Evolutionary conservation across 2,329 filamentous ascomycete species (phyloP).

Genomic region (Aspergillus tanneri): DNA sequence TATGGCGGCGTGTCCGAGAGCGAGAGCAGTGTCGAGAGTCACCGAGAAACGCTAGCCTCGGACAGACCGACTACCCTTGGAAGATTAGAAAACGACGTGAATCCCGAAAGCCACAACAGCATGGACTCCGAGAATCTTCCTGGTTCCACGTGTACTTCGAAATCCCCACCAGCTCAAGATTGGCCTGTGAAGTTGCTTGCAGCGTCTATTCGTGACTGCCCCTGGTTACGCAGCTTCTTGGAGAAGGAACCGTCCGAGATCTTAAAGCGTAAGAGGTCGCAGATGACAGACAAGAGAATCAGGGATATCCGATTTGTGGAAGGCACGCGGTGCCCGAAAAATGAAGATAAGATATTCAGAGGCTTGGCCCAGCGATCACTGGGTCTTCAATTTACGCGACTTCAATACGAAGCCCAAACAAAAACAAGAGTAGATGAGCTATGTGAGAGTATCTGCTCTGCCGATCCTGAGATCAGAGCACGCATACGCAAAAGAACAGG

Average conservation of each 20-base stretch:
- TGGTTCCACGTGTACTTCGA: neutral
- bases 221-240: neutral
- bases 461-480: neutral
- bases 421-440: neutral
- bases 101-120: neutral
- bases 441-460: neutral
- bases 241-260: neutral
- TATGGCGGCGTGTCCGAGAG: neutral
- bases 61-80: neutral
- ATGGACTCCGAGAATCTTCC: neutral
- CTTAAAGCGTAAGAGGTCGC: neutral
- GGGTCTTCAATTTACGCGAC: neutral
- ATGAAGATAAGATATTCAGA: neutral
- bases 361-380: conserved; percentile 1
- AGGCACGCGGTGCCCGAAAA: neutral
- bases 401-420: neutral
- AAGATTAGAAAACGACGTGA: no score
- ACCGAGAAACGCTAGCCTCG: neutral
- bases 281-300: conserved; percentile 1
- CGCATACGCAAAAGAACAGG: neutral
- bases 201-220: neutral
- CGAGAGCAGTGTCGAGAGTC: neutral
- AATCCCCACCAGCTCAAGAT: neutral
- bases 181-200: neutral
- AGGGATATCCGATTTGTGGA: conserved; percentile 2